Percentiles rank a stretch among this genome's conserved stretches.
phyloP scores from a whole-genome alignment of 257 asterid species.

The Capsicum pubescens region DNA sequence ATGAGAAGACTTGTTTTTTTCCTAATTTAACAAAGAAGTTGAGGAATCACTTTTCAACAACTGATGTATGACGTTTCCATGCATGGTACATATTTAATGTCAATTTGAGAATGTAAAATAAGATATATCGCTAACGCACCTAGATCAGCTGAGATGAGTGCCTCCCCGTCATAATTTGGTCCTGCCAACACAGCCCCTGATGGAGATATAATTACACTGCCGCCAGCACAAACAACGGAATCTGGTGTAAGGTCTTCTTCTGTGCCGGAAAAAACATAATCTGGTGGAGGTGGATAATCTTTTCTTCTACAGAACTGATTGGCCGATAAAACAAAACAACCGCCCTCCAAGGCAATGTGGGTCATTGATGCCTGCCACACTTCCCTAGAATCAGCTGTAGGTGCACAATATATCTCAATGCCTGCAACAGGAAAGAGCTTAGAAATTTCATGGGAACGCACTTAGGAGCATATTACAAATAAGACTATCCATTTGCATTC shows the following conservation, averaged over 20 bases:
- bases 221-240: constrained; percentile 92
- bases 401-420: constrained; percentile 93
- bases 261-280: constrained; percentile 65
- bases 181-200: constrained; percentile 90
- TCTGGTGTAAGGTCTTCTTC: constrained; percentile 85
- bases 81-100: not conserved
- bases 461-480: constrained; percentile 17
- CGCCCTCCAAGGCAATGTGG: constrained; percentile 95
- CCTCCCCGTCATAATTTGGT: constrained; percentile 92
- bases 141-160: constrained; percentile 91
- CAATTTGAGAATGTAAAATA: constrained; percentile 9
- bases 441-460: constrained; percentile 15
- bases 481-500: constrained; percentile 1
- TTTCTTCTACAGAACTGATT: constrained; percentile 93
- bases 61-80: not conserved
- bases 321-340: constrained; percentile 92
- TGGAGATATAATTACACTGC: constrained; percentile 91
- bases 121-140: constrained; percentile 48
- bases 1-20: not conserved
- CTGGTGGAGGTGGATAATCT: constrained; percentile 96
- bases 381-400: constrained; percentile 90
- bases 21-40: not conserved
- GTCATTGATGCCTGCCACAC: constrained; percentile 98
- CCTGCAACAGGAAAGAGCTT: constrained; percentile 49
- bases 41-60: not conserved